Base-by-base conservation (phyloP, 768 basidiomycete species). In the Pseudohyphozyma bogoriensis region DNA sequence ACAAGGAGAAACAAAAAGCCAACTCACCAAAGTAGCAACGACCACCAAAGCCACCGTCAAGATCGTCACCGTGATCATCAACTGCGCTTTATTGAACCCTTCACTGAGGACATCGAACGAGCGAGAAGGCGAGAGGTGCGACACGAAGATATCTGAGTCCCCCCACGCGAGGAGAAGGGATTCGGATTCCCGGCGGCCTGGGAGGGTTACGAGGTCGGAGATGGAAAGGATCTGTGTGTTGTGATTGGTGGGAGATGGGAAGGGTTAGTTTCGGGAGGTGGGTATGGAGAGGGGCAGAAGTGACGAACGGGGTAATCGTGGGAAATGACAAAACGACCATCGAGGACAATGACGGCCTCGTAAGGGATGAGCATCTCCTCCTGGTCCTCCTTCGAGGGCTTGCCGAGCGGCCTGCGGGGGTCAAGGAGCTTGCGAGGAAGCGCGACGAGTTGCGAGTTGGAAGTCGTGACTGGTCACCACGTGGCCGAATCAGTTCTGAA, bases 91-190 rank as follows among this genome's bases (percentile, higher is more conserved):
- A 77, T 96, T 96, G 74, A 97, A 97, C 69, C 78, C 84, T 73
- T 91, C 86, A 68, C 81, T 88, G 11, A 97, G 80, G 29, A 95
- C 83, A 70, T 97, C 93, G 69, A 97, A 97, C 24, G 89, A 89
- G 42, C 82, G 83, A 15, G 89, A 91, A 2, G 92, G 89, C 40
- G 87, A 81, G 6, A 88, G 79, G 20, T 89, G 81, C 15, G 88
- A 88, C 31, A 83, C 76, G 79, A 96, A 96, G 65, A 96, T 78
- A 74, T 97, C 93, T n/a, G n/a, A n/a, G 11, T 91, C 78, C 7
- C 93, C 92, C 68, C 84, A 83, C 1, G 84, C 82, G 69, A 96
- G 83, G 31, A 96, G 81, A 9, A 96, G 75, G 0, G 90, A 90
- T 0, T 90, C 96, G 7, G 89, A 92, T 73, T 97, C 93, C 29